Percentiles rank a stretch among this genome's conserved stretches.
phyloP scores from a whole-genome alignment of 2,329 filamentous ascomycete genomes.

The Aspergillus udagawae region DNA sequence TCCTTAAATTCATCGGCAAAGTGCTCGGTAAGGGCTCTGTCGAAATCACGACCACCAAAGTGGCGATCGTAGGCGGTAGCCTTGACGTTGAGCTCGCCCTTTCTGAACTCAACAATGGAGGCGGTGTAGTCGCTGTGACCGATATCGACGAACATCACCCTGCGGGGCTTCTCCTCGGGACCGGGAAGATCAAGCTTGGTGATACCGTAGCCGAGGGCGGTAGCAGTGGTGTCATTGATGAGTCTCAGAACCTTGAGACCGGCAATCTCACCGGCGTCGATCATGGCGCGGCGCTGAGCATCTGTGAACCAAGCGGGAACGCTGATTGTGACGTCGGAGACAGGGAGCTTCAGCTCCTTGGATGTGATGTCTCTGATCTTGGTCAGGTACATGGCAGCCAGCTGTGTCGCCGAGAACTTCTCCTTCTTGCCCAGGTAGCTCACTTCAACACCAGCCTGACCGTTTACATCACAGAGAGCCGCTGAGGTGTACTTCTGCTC shows the following conservation, averaged over 20 bases:
- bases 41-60: conserved; percentile 96
- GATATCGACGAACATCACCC: conserved; percentile 89
- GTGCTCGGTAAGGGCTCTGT: conserved; percentile 91
- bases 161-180: conserved; percentile 84
- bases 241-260: conserved; percentile 88
- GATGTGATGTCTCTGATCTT: conserved; percentile 88
- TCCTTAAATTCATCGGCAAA: conserved; percentile 94
- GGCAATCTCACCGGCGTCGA: conserved; percentile 90
- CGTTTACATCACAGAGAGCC: conserved; percentile 81
- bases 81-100: conserved; percentile 94
- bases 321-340: conserved; percentile 89
- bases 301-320: conserved; percentile 98
- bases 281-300: conserved; percentile 78
- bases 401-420: conserved; percentile 88
- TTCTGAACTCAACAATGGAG: conserved; percentile 93
- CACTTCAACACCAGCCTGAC: conserved; percentile 92
- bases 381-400: conserved; percentile 91
- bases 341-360: conserved; percentile 82
- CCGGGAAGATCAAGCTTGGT: conserved; percentile 90
- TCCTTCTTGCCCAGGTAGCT: conserved; percentile 92
- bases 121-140: conserved; percentile 95
- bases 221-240: conserved; percentile 97
- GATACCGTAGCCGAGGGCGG: conserved; percentile 94
- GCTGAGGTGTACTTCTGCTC: conserved; percentile 91
- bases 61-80: conserved; percentile 89